Conservation (phyloP, 1,139 yeast genomes). For the Spencermartinsiella ligniputridi region DNA sequence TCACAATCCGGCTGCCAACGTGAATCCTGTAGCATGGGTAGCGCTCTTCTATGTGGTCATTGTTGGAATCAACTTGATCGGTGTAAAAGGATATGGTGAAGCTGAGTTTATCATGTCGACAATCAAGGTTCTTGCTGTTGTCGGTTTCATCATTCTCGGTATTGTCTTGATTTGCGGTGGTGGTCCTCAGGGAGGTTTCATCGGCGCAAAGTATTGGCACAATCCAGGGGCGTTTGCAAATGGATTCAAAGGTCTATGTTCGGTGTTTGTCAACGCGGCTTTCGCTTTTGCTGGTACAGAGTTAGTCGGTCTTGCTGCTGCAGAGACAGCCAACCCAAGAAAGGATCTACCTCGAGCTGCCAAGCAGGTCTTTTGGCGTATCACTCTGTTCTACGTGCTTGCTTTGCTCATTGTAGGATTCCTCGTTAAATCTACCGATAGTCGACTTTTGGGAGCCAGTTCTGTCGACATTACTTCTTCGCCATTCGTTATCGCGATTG, state of each 20-base stretch:
- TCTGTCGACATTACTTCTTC: slow-evolving; percentile 56
- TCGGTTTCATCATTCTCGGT: slow-evolving; percentile 61
- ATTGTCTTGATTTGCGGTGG: slow-evolving; percentile 64
- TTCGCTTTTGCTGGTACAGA: slow-evolving; percentile 85
- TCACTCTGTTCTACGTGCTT: slow-evolving; percentile 57
- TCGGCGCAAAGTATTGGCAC: slow-evolving; percentile 61
- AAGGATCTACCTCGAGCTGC: slow-evolving; percentile 62
- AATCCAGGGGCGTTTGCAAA: slow-evolving; percentile 58
- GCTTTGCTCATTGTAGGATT: slow-evolving; percentile 57
- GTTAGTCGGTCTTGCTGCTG: slow-evolving; percentile 78
- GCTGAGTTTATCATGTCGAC: slow-evolving; percentile 59
- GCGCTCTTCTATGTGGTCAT: slow-evolving; percentile 58
- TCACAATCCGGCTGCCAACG: slow-evolving; percentile 46
- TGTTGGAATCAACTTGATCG: slow-evolving; percentile 54
- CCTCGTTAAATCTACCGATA: slow-evolving; percentile 58
- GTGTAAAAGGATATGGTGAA: slow-evolving; percentile 68
- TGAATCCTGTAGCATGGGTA: slow-evolving; percentile 62
- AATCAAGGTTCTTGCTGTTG: slow-evolving; percentile 53
- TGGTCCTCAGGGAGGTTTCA: slow-evolving; percentile 56
- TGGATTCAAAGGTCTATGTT: slow-evolving; percentile 76
- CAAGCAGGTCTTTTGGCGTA: slow-evolving; percentile 72
- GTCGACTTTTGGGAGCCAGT: slow-evolving; percentile 40
- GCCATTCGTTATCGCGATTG: slow-evolving; percentile 69
- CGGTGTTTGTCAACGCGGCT: slow-evolving; percentile 83
- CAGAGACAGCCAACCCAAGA: slow-evolving; percentile 75